Base-by-base conservation (phyloP, 1,139 yeast genomes). In the Taiozyma sp. region DNA sequence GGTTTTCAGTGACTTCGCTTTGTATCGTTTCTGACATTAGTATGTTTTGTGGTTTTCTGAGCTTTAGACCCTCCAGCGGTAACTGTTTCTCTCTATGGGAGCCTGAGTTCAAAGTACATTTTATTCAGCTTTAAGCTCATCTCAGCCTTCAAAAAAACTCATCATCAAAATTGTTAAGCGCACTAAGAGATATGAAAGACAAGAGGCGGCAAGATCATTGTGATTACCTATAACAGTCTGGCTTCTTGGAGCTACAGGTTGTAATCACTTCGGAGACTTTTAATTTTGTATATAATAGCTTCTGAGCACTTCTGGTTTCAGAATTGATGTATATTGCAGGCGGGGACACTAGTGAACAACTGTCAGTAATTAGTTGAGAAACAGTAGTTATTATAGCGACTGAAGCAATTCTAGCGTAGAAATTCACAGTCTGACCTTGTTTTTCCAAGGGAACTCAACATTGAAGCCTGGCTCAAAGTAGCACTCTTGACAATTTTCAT, bases 401-500 rank as follows among this genome's bases (percentile, higher is more conserved):
- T 29, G 4, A 9, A 29, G 13, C 13, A 29, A 29, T 11, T 10
- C 13, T 11, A 29, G 30, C 3, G 11, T 29, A 4, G 5, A 9
- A 8, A 8, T 7, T 43, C 37, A 46, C 29, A 49, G 44, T 11
- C 24, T 43, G 4, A 11, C 19, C 9, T 30, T 13, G 13, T 34
- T 28, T n/a, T 21, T 30, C 10, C 32, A 46, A 19, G 56, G 55
- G 4, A 57, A 49, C 14, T 48, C 28, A 14, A 81, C 62, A 8
- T 63, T 54, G 59, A 73, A 73, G 0, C 87, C 85, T 0, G 90
- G 90, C 24, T 58, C 57, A 47, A 59, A 80, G 59, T 80, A 78
- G 50, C 85, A 81, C 63, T 91, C 97, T 63, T 88, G 85, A 62
- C 93, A 85, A 63, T 90, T 96, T 59, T 88, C 95, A 11, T 81